Evolutionary conservation across 164 flowering plant genomes (phyloP).

Genomic region (Chimonanthus salicifolius): DNA sequence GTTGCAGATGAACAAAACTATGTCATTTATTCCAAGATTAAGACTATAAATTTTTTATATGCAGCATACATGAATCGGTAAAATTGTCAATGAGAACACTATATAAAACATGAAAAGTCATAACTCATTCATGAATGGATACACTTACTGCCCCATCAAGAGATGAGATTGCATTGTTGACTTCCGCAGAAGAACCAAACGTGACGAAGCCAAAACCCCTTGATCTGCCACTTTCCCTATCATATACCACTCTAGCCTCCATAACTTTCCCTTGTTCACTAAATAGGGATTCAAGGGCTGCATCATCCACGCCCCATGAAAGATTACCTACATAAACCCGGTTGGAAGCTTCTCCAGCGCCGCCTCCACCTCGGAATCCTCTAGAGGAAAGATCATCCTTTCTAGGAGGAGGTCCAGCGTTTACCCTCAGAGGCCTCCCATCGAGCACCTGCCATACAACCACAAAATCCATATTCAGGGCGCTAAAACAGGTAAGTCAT

Average conservation of each 20-base stretch:
- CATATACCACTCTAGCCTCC: conserved; percentile 85
- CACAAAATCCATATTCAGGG: not conserved
- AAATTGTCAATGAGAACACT: not conserved
- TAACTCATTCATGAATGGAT: not conserved
- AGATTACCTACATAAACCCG: conserved; percentile 80
- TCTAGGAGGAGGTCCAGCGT: conserved; percentile 53
- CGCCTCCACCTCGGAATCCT: conserved; percentile 24
- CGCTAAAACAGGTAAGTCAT: too few species aligned
- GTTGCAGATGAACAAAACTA: too few species aligned
- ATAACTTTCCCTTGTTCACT: conserved; percentile 80
- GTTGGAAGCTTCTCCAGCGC: conserved; percentile 22
- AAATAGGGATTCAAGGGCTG: conserved; percentile 61
- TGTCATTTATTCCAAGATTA: not conserved
- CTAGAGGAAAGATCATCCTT: conserved; percentile 27
- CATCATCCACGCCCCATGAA: conserved; percentile 84
- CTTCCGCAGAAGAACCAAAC: conserved; percentile 62
- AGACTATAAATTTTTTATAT: not conserved
- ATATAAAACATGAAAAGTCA: not conserved
- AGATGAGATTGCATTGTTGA: conserved; percentile 59
- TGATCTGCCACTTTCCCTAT: conserved; percentile 84
- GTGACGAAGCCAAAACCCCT: conserved; percentile 98
- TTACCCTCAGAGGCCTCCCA: conserved; percentile 52
- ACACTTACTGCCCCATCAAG: conserved; percentile 77
- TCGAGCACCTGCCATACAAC: conserved; percentile 32
- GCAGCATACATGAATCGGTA: not conserved